Evolutionary conservation across 441 rosid genomes (phyloP).

Genomic region (Francoa sonchifolia): DNA sequence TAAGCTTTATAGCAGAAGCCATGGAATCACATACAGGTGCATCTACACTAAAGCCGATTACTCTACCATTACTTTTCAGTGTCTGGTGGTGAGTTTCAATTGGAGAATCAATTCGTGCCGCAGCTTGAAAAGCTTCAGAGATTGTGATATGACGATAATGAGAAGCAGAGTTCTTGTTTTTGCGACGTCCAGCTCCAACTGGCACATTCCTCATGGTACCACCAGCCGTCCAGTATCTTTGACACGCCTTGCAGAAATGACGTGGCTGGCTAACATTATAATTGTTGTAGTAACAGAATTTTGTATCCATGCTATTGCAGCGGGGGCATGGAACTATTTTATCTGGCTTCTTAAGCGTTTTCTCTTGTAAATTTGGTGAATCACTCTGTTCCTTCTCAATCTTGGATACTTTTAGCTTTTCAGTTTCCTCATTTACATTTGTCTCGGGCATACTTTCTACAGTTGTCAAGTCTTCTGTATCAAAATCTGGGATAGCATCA

Average conservation of each 20-base stretch:
- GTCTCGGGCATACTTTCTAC: conserved; percentile 15
- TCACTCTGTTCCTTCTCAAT: conserved; percentile 27
- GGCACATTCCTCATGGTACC: conserved; percentile 90
- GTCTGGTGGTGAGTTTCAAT: conserved; percentile 24
- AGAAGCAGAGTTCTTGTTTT: conserved; percentile 58
- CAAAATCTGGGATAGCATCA: conserved; percentile 10
- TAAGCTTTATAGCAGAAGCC: background rate
- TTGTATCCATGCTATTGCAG: conserved; percentile 86
- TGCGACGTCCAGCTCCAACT: conserved; percentile 85
- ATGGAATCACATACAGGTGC: background rate
- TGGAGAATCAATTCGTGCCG: conserved; percentile 38
- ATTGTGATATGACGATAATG: conserved; percentile 59
- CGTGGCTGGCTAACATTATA: conserved; percentile 85
- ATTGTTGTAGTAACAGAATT: conserved; percentile 87
- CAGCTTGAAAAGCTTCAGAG: conserved; percentile 69
- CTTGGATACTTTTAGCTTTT: conserved; percentile 25
- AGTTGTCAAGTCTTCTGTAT: conserved; percentile 12
- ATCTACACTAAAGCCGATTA: background rate
- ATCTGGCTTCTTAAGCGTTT: conserved; percentile 67
- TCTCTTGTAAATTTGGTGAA: conserved; percentile 29
- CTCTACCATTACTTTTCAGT: conserved; percentile 39
- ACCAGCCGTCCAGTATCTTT: conserved; percentile 89
- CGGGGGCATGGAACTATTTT: conserved; percentile 84
- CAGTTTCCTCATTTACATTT: conserved; percentile 28
- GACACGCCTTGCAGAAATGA: conserved; percentile 89